Conservation (phyloP, 2,329 filamentous ascomycete species). For the Xylaria sp. region DNA sequence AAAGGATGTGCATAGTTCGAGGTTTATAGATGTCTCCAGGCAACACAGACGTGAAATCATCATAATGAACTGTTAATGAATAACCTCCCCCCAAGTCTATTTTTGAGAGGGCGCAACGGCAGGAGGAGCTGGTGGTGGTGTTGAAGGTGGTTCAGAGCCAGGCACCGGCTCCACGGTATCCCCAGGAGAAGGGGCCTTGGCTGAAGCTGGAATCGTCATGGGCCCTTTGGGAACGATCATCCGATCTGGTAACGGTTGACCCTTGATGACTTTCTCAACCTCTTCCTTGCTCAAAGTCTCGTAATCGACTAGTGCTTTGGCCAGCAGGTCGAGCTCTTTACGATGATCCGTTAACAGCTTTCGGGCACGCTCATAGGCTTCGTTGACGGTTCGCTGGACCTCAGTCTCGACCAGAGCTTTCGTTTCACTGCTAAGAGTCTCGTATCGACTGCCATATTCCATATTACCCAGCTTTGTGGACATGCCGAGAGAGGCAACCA, state of each 20-base stretch:
- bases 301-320: slow-evolving; percentile 91
- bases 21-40: not conserved
- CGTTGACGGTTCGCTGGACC: slow-evolving; percentile 85
- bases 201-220: slow-evolving; percentile 72
- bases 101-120: slow-evolving; percentile 39
- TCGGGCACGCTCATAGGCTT: slow-evolving; percentile 79
- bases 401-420: slow-evolving; percentile 88
- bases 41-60: slow-evolving; percentile 12
- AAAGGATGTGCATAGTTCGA: slow-evolving; percentile 7
- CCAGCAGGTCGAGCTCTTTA: slow-evolving; percentile 86
- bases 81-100: slow-evolving; percentile 9
- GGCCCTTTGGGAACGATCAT: slow-evolving; percentile 68
- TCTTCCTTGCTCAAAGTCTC: slow-evolving; percentile 91
- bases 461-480: slow-evolving; percentile 88
- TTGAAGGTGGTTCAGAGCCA: slow-evolving; percentile 42
- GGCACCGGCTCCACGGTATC: slow-evolving; percentile 40
- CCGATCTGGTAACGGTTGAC: slow-evolving; percentile 81
- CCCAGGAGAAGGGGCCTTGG: slow-evolving; percentile 40
- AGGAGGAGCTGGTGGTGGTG: slow-evolving; percentile 45
- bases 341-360: slow-evolving; percentile 79
- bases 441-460: slow-evolving; percentile 84
- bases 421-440: slow-evolving; percentile 84
- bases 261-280: slow-evolving; percentile 88
- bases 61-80: slow-evolving; percentile 11
- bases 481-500: slow-evolving; percentile 93